Evolutionary conservation across 2,329 filamentous ascomycete species (phyloP), one percentile per base, ranked within the genome.

Genomic region (Neoscytalidium dimidiatum): DNA sequence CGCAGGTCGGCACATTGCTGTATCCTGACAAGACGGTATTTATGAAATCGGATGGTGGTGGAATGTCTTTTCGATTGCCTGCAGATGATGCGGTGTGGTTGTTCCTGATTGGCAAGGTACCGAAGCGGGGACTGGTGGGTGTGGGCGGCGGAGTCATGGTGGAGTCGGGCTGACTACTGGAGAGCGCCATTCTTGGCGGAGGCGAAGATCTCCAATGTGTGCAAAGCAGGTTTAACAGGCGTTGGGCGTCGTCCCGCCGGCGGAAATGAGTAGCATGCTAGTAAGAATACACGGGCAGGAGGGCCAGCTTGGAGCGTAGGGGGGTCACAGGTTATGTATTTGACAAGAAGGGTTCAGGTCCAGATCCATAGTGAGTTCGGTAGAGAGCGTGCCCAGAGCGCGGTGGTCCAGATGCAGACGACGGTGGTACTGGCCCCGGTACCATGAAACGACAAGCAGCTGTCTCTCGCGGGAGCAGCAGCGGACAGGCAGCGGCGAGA

Each of bases 101-200:
- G 56, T 44, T 60, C 28, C 56, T 23, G 41, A 60, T 44, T 31
- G 56, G 56, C 56, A 60, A 44, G 19, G 56, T 28, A 26, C 43
- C 41, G 19, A 53, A 44, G 48, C 61, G 46, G 26, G 61, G 61
- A 31, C 46, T 44, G 28, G 61, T 63, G 35, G 61, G 61, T 8
- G 62, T 64, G 31, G 62, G 41, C 52, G 62, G 62, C 43, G 62
- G 62, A 56, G 62, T 64, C 35, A 64, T 58, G 48, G 48, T 64
- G 62, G 35, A 48, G 49, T 53, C 49, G 62, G 38, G 38, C 29
- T 26, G 38, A 44, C 48, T 44, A 26, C 9, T 46, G 56, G 28
- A 46, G 41, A 60, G 38, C 56, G 56, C 28, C 56, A 60, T 60
- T 46, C 46, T 60, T 38, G 26, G 56, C 33, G 38, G 28, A 31